phyloP scores from a whole-genome alignment of 371 early-diverging fungal species.

The Mortierella polycephala region DNA sequence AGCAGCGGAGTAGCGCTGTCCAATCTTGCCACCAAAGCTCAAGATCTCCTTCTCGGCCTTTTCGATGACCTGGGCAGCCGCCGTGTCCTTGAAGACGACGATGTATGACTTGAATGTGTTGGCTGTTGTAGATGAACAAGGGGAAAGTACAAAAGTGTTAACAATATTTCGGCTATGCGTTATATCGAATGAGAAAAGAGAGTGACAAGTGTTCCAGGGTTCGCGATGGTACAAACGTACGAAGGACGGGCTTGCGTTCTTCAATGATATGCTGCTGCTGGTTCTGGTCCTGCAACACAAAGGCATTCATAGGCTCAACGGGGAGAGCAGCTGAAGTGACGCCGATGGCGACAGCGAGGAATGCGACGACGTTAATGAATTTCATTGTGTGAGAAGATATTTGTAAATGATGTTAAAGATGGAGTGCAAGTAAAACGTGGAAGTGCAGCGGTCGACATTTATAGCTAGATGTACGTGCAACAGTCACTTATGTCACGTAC shows the following conservation, averaged over 20 bases:
- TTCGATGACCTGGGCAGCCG: slow-evolving; percentile 28
- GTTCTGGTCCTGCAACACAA: slow-evolving; percentile 21
- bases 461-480: too few species aligned
- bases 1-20: slow-evolving; percentile 39
- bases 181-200: not conserved
- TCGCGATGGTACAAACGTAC: not conserved
- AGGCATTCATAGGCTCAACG: slow-evolving; percentile 26
- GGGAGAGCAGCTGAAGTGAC: slow-evolving; percentile 40
- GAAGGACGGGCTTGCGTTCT: not conserved
- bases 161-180: not conserved
- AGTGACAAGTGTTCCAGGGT: not conserved
- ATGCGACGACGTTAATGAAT: slow-evolving; percentile 20
- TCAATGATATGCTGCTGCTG: slow-evolving; percentile 15
- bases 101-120: slow-evolving; percentile 38
- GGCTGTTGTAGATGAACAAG: not conserved
- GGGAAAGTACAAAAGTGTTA: not conserved
- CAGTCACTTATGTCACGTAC: too few species aligned
- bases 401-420: too few species aligned
- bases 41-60: slow-evolving; percentile 35
- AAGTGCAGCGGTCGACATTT: too few species aligned
- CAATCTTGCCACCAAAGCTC: slow-evolving; percentile 52
- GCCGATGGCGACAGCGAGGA: slow-evolving; percentile 18
- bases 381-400: slow-evolving; percentile 17
- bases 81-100: slow-evolving; percentile 45
- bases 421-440: too few species aligned